Evolutionary conservation across 2,329 filamentous ascomycete species (phyloP), one percentile per base, ranked within the genome.

Genomic region (Fusarium multiceps): DNA sequence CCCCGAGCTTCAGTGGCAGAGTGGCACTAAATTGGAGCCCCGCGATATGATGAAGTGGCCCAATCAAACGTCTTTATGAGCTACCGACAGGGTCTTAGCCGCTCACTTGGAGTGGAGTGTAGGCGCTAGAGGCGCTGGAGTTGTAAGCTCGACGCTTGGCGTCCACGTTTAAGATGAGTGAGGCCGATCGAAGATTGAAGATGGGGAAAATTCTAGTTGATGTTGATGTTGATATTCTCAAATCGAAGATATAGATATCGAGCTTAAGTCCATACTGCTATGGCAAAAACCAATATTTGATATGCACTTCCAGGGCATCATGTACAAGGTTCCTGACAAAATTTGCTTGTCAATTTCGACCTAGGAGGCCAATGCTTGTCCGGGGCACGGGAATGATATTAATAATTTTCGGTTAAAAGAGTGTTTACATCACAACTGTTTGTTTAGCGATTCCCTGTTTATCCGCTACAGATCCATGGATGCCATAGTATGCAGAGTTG

Each of bases 1-100:
- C 62, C 59, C 68, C 63, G 42, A 66, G 61, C 59, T 72, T 67
- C 56, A 47, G 66, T 71, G 58, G 61, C 73, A 74, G 60, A 47
- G 66, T 71, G 58, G 59, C 73, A 74, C 70, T 68, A 75, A 72
- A 74, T 75, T 74, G 68, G 71, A 66, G 67, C 59, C 70, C 72
- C 72, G 67, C 73, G 69, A 30, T 34, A 16, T 49, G n/a, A 48
- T 28, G n/a, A 7, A 18, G n/a, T 14, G 21, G 41, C 7, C 73
- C 73, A 75, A 75, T 74, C 41, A 58, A 7, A 50, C 12, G 9
- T 13, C 28, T 16, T 9, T 12, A 16, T 49, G 6, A 3, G 48
- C 41, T 49, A 16, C 55, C 62, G 55, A 46, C 59, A 67, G 71
- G 69, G 59, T 45, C 55, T 61, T 74, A 74, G 71, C 72, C 72